Percentiles rank a stretch among this genome's conserved stretches.
Conservation (phyloP, 495 filamentous ascomycete genomes). For the Pyrenula aspistea region DNA sequence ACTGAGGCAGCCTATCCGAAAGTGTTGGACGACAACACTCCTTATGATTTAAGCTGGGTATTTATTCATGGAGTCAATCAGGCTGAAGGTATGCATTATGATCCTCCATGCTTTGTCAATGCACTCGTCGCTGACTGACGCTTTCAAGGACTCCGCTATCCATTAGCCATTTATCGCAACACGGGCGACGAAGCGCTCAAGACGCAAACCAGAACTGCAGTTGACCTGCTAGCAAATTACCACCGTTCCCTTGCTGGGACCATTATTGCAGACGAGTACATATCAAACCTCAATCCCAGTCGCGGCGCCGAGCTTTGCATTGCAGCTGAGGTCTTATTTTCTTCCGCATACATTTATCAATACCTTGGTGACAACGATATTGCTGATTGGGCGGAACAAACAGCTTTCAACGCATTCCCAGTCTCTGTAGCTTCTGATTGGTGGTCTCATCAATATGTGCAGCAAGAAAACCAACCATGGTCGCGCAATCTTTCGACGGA, state of each 20-base stretch:
- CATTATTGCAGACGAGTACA: neutral
- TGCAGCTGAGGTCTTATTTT: neutral
- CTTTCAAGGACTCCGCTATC: neutral
- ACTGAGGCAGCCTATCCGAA: slow-evolving; percentile 27
- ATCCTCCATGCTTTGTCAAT: neutral
- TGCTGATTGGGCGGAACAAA: neutral
- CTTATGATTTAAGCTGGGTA: slow-evolving; percentile 12
- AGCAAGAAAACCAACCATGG: neutral
- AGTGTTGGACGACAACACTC: slow-evolving; percentile 13
- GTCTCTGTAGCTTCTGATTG: neutral
- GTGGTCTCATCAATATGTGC: neutral
- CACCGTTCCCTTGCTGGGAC: neutral
- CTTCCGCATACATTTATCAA: neutral
- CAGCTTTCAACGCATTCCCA: neutral
- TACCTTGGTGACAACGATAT: neutral
- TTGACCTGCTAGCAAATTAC: neutral
- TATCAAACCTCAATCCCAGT: neutral
- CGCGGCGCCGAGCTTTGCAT: neutral
- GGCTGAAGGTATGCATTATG: slow-evolving; percentile 34
- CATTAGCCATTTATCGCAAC: neutral
- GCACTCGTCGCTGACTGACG: neutral
- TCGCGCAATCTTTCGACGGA: neutral
- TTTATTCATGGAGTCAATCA: slow-evolving; percentile 37
- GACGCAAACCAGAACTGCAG: neutral
- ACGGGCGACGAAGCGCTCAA: neutral